Evolutionary conservation across 2,329 filamentous ascomycete species (phyloP), one percentile per base, ranked within the genome.

Genomic region (Aspergillaceae sp.): DNA sequence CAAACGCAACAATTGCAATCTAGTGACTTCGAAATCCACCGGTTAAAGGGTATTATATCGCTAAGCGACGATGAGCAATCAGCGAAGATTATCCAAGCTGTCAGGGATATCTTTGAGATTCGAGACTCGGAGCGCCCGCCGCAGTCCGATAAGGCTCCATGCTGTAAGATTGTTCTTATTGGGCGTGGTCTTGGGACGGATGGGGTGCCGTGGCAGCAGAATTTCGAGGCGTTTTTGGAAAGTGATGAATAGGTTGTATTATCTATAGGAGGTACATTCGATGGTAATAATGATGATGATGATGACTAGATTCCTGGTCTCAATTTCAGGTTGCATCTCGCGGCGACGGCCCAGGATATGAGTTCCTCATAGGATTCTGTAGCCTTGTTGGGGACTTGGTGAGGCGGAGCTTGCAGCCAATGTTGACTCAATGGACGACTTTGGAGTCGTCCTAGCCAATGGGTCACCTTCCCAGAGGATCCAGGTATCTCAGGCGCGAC

Each of bases 61-160:
- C 72, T 91, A 11, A 74, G 83, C 45, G 62, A 68, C 34, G 87
- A 87, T 1, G 36, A 38, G 11, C 26, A 28, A 6, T 71, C 73
- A 0, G 71, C 81, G 38, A 86, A 87, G 62, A 80, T 97, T 52
- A 75, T 97, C 5, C 92, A 98, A 65, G 92, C 90, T 2, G 92
- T 98, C 1, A 74, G 91, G 44, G 91, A 96, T 57, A 78, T 97
- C 10, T 98, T 97, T 64, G 92, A 98, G 59, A 85, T 97, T 27
- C 79, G 87, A 27, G 88, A 95, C 54, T 55, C 59, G 9, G 56
- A 62, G n/a, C 51, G 48, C 2, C 44, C 51, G 5, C 46, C 54
- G n/a, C 36, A 19, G 26, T 27, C n/a, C 5, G 19, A 52, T 9
- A 47, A 49, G 6, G 52, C 56, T 19, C 60, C 50, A 37, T 56